phyloP scores from a whole-genome alignment of 495 filamentous ascomycete species.

The Paragyromitra xinjiangensis region DNA sequence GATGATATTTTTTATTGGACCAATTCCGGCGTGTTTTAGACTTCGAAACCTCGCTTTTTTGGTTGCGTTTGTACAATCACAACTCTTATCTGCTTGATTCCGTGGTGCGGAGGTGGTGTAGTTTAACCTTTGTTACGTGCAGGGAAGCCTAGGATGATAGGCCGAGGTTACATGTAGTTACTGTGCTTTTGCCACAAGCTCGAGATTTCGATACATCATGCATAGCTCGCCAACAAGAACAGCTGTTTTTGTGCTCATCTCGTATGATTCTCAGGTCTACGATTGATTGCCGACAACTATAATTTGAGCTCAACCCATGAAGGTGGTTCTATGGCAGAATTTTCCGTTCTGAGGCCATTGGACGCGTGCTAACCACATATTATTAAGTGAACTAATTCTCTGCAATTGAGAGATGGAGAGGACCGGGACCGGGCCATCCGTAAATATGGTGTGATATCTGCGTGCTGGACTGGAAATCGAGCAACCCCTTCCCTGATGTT shows the following conservation, averaged over 20 bases:
- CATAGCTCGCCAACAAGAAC: neutral
- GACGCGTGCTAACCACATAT: neutral
- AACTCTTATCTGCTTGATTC: neutral
- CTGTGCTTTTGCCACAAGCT: conserved; percentile 8
- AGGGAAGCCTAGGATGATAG: neutral
- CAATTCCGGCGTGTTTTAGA: neutral
- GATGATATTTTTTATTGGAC: neutral
- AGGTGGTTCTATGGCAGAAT: neutral
- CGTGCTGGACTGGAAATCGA: neutral
- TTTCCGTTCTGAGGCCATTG: neutral
- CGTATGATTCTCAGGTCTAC: conserved; percentile 9
- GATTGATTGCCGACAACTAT: conserved; percentile 1
- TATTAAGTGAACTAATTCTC: neutral
- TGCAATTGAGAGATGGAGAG: neutral
- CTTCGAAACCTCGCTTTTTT: neutral
- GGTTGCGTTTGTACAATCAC: neutral
- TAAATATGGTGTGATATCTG: conserved; percentile 7
- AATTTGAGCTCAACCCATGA: conserved; percentile 1
- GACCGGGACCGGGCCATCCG: neutral
- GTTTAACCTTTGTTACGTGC: conserved; percentile 4
- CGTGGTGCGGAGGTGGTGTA: neutral
- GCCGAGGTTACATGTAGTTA: neutral
- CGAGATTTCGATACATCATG: neutral
- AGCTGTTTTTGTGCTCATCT: conserved; percentile 5
- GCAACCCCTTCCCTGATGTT: neutral